These are phyloP conservation scores for Solanum pinnatisectum DNA, from an alignment of 257 asterid genomes.

Conservation along the genomic window DNA sequence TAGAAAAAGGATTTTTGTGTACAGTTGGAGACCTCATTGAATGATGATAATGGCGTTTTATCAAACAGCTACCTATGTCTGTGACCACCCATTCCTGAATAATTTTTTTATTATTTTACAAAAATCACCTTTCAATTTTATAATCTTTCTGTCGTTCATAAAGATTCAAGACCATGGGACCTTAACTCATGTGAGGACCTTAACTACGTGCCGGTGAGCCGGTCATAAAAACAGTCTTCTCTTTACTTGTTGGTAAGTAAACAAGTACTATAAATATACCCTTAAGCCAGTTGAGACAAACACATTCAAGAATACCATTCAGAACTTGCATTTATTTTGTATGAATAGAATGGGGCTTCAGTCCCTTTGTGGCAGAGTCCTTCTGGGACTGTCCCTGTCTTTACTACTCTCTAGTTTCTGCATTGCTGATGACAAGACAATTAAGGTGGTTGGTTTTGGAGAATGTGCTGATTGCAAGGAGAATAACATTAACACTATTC, in stretches of 20 bases:
- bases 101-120: not conserved
- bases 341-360: constrained; percentile 13
- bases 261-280: not conserved
- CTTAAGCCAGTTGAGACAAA: not conserved
- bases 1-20: constrained; percentile 3
- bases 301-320: not conserved
- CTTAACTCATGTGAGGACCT: constrained; percentile 73
- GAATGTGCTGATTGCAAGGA: constrained; percentile 50
- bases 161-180: constrained; percentile 35
- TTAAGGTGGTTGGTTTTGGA: constrained; percentile 32
- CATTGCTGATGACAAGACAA: constrained; percentile 15
- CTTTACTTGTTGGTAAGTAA: not conserved
- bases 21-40: constrained; percentile 56
- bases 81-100: constrained; percentile 23
- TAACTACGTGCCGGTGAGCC: constrained; percentile 42
- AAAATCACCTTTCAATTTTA: not conserved
- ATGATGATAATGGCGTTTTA: constrained; percentile 42
- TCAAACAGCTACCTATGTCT: constrained; percentile 6
- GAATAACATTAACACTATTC: constrained; percentile 17
- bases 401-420: constrained; percentile 10
- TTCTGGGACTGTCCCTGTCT: constrained; percentile 14
- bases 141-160: not conserved
- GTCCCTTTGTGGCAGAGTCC: constrained; percentile 9
- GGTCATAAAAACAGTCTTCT: not conserved
- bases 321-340: not conserved